Evolutionary conservation across 441 rosid genomes (phyloP), one percentile per base, ranked within the genome.

Genomic region (Codiaeum variegatum): DNA sequence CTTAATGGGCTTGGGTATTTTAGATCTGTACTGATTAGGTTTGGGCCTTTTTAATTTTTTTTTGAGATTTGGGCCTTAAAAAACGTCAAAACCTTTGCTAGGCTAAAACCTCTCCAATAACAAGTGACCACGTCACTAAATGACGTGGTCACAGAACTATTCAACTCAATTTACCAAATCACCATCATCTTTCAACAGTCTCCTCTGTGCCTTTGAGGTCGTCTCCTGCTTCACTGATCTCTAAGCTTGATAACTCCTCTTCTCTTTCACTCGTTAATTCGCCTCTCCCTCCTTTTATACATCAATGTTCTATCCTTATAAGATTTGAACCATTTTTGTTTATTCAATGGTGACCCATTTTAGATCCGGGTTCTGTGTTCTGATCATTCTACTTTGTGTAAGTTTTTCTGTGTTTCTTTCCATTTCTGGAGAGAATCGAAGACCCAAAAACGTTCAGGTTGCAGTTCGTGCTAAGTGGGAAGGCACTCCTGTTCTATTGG

Each of bases 401-500:
- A 65, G 86, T 68, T 64, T 84, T 73, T 66, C 74, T 70, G 81
- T 78, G 72, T 55, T 79, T 44, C 63, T 60, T 66, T 79, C 76
- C 63, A 93, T 86, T 79, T 76, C 55, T 76, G 92, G 87, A 55
- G 87, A 90, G 72, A 85, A 66, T 81, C 97, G 88, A 73, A 82
- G 88, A 70, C 96, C 97, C 29, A 96, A 92, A 82, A 96, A 93
- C 79, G 98, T 96, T 66, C 91, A 96, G 85, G 96, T 87, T 63
- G 96, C 97, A 1, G 83, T 96, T 82, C 87, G 83, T 52, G 97
- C 96, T 24, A 96, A 92, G 83, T 93, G 97, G 98, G 89, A 88
- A 64, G 99, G 99, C 69, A 93, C 99, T 85, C 96, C 99, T 21
- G 76, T 96, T 82, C 89, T 96, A 69, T 81, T 96, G 69, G 99